A percentile compares a stretch with the other conserved stretches of the same genome.
These are phyloP conservation scores for Asterella californica DNA, from an alignment of 225 moss, liverwort and hornwort species.

Conservation along the genomic window DNA sequence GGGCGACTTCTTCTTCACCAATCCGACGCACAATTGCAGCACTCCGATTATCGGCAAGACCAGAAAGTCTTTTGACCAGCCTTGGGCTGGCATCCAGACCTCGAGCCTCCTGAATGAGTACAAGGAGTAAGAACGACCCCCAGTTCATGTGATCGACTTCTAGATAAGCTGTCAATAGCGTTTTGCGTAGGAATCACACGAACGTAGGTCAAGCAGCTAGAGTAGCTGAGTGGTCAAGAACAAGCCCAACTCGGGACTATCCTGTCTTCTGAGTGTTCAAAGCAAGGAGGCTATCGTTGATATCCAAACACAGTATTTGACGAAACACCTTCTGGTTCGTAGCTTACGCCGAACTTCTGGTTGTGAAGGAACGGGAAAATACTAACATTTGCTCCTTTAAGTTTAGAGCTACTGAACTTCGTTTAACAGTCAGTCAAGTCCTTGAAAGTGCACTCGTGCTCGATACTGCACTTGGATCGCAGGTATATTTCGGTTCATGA, in stretches of 20 bases:
- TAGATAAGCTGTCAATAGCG: not conserved
- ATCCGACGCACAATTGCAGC: constrained; percentile 77
- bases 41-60: constrained; percentile 74
- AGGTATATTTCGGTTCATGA: no score
- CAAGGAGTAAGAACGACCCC: not conserved
- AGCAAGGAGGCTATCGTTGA: not conserved
- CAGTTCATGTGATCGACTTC: not conserved
- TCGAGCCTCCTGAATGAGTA: constrained; percentile 64
- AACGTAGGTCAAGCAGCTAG: not conserved
- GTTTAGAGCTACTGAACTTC: not conserved
- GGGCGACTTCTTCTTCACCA: constrained; percentile 91
- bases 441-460: not conserved
- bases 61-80: constrained; percentile 72
- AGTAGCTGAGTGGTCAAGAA: not conserved
- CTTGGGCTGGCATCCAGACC: constrained; percentile 97
- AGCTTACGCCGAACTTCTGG: not conserved
- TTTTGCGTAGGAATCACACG: not conserved
- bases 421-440: not conserved
- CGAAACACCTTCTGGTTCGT: no score
- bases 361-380: not conserved
- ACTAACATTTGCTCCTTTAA: not conserved
- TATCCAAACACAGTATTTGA: no score
- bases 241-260: not conserved
- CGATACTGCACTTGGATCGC: constrained; percentile 72
- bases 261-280: not conserved